Evolutionary conservation across 257 asterid genomes (phyloP).

Genomic region (Solanum gandarillasii): DNA sequence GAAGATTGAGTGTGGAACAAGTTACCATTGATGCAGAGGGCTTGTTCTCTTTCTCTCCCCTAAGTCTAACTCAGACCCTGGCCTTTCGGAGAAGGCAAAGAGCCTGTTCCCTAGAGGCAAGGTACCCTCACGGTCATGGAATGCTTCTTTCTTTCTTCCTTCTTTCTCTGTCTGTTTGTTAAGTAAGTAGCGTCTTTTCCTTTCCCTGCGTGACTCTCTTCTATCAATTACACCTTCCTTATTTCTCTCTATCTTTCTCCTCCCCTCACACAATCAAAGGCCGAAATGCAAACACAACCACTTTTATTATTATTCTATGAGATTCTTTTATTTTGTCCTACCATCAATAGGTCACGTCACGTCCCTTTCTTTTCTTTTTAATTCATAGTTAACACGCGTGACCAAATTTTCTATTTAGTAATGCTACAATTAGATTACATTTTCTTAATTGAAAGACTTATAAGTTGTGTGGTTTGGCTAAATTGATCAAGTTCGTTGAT

Average conservation of each 20-base stretch:
- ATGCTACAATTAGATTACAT: neutral
- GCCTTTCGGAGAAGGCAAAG: constrained; percentile 22
- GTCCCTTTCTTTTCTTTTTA: neutral
- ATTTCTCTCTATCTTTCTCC: neutral
- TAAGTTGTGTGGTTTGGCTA: neutral
- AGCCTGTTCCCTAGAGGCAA: constrained; percentile 2
- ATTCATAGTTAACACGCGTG: neutral
- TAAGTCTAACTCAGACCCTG: constrained; percentile 6
- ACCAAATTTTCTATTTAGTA: neutral
- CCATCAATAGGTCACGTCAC: neutral
- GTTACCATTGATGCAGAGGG: neutral
- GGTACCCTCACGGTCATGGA: neutral
- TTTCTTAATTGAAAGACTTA: neutral
- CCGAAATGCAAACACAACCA: neutral
- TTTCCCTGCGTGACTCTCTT: neutral
- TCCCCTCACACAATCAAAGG: neutral
- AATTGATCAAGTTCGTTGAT: neutral
- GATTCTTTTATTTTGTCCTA: neutral
- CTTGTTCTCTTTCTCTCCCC: neutral
- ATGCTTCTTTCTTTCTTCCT: neutral
- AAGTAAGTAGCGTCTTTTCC: neutral
- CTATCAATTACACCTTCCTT: neutral
- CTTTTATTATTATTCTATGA: neutral
- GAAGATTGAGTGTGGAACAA: neutral
- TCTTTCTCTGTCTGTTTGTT: neutral